Conservation (phyloP, 2,329 filamentous ascomycete genomes). For the Colletotrichum agaves region DNA sequence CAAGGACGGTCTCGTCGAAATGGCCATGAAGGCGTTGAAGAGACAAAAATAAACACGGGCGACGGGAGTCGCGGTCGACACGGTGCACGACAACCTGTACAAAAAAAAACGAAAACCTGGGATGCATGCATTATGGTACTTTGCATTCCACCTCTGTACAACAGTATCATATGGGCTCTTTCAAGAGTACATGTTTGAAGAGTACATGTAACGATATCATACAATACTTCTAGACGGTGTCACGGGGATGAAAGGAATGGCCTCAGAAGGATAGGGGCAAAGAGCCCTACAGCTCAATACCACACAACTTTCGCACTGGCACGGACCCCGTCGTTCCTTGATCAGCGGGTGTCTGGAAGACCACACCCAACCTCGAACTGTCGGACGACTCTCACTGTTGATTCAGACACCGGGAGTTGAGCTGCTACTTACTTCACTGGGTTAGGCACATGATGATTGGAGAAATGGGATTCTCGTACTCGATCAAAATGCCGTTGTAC, state of each 20-base stretch:
- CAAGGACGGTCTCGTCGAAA: conserved; percentile 89
- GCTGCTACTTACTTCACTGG: neutral
- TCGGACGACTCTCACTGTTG: neutral
- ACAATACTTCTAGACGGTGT: conserved; percentile 34
- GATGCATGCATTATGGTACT: conserved; percentile 34
- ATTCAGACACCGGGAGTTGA: neutral
- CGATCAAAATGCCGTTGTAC: conserved; percentile 13
- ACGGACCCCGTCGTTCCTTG: neutral
- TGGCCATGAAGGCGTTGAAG: conserved; percentile 92
- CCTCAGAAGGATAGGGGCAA: conserved; percentile 1
- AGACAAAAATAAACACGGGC: conserved; percentile 74
- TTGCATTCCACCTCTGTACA: conserved; percentile 34
- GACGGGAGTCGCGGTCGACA: neutral
- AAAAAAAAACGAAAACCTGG: conserved; percentile 21
- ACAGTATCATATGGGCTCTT: conserved; percentile 31
- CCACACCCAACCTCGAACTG: neutral
- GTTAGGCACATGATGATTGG: neutral
- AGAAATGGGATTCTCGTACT: conserved; percentile 21
- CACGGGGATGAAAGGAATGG: neutral
- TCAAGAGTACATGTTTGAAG: conserved; percentile 34
- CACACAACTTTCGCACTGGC: conserved; percentile 20
- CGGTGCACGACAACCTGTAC: neutral
- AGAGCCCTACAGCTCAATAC: conserved; percentile 31
- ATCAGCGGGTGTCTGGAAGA: neutral
- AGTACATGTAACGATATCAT: conserved; percentile 38